Evolutionary conservation across 495 filamentous ascomycete species (phyloP).

Genomic region (Penicillium manginii): DNA sequence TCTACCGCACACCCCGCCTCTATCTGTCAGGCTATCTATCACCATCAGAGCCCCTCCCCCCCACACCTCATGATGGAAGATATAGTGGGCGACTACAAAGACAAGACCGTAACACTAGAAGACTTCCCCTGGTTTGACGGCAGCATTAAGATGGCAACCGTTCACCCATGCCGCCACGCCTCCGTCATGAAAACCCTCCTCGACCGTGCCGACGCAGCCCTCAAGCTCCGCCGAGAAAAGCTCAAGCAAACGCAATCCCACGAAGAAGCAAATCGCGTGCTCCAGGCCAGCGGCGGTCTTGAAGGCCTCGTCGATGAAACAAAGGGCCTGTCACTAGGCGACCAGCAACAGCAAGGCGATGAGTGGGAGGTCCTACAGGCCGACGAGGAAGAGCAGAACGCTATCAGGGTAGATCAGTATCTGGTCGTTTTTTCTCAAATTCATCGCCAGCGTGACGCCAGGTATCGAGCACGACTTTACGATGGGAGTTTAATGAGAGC

Average conservation of each 20-base stretch:
- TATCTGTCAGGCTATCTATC: slow-evolving; percentile 90
- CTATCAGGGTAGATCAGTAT: slow-evolving; percentile 96
- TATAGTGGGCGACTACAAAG: slow-evolving; percentile 98
- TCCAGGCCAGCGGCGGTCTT: slow-evolving; percentile 58
- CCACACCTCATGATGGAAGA: slow-evolving; percentile 98
- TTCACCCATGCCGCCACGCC: slow-evolving; percentile 93
- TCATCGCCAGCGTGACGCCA: slow-evolving; percentile 95
- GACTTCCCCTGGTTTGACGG: slow-evolving; percentile 90
- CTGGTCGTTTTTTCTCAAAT: slow-evolving; percentile 98
- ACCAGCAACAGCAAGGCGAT: slow-evolving; percentile 61
- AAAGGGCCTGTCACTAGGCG: slow-evolving; percentile 45
- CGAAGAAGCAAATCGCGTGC: slow-evolving; percentile 40
- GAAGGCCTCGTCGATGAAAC: slow-evolving; percentile 69
- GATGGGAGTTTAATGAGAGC: slow-evolving; percentile 75
- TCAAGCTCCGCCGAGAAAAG: slow-evolving; percentile 87
- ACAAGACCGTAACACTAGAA: slow-evolving; percentile 98
- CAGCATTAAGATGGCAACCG: slow-evolving; percentile 88
- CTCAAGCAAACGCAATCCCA: slow-evolving; percentile 56
- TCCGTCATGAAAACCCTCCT: slow-evolving; percentile 97
- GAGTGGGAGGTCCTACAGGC: slow-evolving; percentile 85
- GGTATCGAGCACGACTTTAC: slow-evolving; percentile 99
- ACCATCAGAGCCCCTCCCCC: slow-evolving; percentile 80
- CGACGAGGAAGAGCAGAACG: slow-evolving; percentile 76
- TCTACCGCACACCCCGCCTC: slow-evolving; percentile 94
- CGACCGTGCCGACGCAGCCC: slow-evolving; percentile 88